Evolutionary conservation across 768 basidiomycete genomes (phyloP).

Genomic region (Sarcomyxa edulis): DNA sequence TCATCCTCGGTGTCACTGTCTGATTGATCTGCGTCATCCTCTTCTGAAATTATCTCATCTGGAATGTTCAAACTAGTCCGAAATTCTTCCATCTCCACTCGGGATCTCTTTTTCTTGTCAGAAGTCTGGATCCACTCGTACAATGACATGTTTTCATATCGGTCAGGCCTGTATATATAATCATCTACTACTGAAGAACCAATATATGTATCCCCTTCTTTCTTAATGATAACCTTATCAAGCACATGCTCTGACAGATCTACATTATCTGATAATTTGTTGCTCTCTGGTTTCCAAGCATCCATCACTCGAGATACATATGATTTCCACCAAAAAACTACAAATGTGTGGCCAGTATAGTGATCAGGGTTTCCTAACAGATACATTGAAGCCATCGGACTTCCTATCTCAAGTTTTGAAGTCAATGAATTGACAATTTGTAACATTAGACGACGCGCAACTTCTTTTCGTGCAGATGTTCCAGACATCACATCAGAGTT

Average conservation of each 20-base stretch:
- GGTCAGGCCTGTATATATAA: conserved; percentile 19
- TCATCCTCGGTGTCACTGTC: no score
- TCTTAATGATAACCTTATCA: conserved; percentile 17
- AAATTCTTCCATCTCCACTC: no score
- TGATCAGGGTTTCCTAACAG: conserved; percentile 23
- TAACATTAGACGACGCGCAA: conserved; percentile 16
- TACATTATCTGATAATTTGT: no score
- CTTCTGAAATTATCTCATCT: no score
- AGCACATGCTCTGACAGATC: conserved; percentile 4
- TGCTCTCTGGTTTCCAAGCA: conserved; percentile 9
- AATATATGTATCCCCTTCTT: conserved; percentile 10
- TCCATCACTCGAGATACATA: conserved; percentile 12
- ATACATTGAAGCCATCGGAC: conserved; percentile 21
- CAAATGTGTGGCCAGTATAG: conserved; percentile 25
- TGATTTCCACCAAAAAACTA: conserved; percentile 8
- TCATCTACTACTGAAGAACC: conserved; percentile 18
- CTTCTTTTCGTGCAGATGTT: conserved; percentile 5
- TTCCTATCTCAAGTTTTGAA: conserved; percentile 23
- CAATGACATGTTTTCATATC: conserved; percentile 14
- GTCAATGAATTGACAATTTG: conserved; percentile 23
- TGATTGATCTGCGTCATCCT: no score
- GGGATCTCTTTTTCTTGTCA: no score
- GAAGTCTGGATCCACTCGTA: conserved; percentile 29
- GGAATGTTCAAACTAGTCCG: no score
- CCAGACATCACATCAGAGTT: conserved; percentile 14